Conservation (phyloP, 2,329 filamentous ascomycete species). For the Aspergillus ruber region DNA sequence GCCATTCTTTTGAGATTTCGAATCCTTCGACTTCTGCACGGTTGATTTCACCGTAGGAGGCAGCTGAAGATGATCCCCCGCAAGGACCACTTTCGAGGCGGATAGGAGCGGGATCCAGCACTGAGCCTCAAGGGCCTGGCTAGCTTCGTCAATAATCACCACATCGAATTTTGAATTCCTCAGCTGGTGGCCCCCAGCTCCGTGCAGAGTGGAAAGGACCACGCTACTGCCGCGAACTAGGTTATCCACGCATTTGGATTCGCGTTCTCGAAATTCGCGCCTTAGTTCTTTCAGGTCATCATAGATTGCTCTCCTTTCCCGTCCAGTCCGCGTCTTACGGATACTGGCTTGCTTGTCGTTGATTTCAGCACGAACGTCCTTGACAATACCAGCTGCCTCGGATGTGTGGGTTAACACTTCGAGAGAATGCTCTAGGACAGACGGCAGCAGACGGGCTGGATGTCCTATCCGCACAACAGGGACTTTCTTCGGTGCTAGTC, state of each 20-base stretch:
- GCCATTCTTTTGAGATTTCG: not conserved
- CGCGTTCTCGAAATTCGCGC: slow-evolving; percentile 80
- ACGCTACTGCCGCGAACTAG: slow-evolving; percentile 74
- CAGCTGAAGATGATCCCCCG: slow-evolving; percentile 89
- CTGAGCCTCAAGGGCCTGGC: slow-evolving; percentile 90
- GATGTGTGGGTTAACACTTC: slow-evolving; percentile 87
- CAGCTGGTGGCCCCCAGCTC: slow-evolving; percentile 78
- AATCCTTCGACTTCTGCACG: slow-evolving; percentile 31
- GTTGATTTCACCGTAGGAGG: slow-evolving; percentile 89
- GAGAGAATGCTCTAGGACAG: slow-evolving; percentile 80
- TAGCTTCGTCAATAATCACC: slow-evolving; percentile 92
- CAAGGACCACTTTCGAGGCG: slow-evolving; percentile 77
- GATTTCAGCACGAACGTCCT: slow-evolving; percentile 86
- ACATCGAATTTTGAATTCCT: slow-evolving; percentile 79
- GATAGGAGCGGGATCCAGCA: slow-evolving; percentile 88
- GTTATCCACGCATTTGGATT: slow-evolving; percentile 70
- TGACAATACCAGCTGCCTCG: slow-evolving; percentile 81
- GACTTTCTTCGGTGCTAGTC: slow-evolving; percentile 74
- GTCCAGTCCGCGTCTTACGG: slow-evolving; percentile 74
- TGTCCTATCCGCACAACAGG: slow-evolving; percentile 87
- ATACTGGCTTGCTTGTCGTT: slow-evolving; percentile 85
- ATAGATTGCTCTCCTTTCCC: slow-evolving; percentile 76
- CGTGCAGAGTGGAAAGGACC: slow-evolving; percentile 86
- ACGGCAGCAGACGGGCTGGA: slow-evolving; percentile 80
- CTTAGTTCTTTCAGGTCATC: slow-evolving; percentile 75